Percentiles rank a stretch among this genome's conserved stretches.
These are phyloP conservation scores for Forsythia viridissima DNA, from an alignment of 257 asterid genomes.

Conservation along the genomic window DNA sequence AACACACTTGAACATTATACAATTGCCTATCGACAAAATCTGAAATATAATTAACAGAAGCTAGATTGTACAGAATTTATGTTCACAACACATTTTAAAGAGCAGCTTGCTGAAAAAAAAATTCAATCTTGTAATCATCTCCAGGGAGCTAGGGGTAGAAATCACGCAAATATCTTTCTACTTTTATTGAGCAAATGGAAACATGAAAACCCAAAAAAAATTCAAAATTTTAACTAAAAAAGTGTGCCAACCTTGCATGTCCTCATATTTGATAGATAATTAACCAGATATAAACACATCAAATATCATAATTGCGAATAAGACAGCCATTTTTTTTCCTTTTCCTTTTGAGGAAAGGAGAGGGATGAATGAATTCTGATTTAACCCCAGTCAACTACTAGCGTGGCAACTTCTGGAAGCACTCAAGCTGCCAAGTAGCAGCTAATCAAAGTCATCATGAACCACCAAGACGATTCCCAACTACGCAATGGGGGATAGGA, in stretches of 20 bases:
- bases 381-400: neutral
- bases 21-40: too few species aligned
- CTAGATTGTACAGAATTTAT: neutral
- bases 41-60: too few species aligned
- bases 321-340: neutral
- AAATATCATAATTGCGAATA: neutral
- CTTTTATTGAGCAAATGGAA: neutral
- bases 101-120: neutral
- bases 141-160: neutral
- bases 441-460: conserved; percentile 3
- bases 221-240: neutral
- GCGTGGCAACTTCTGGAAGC: neutral
- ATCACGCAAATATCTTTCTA: neutral
- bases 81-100: neutral
- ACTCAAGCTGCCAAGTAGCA: neutral
- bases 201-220: neutral
- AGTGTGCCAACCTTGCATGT: neutral
- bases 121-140: neutral
- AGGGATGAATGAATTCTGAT: neutral
- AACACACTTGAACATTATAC: neutral
- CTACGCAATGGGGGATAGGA: conserved; percentile 4
- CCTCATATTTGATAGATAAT: neutral
- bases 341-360: neutral
- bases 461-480: neutral
- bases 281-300: neutral